A percentile compares a stretch with the other conserved stretches of the same genome.
Conservation (phyloP, 2,329 filamentous ascomycete genomes). For the Fusarium miscanthi region DNA sequence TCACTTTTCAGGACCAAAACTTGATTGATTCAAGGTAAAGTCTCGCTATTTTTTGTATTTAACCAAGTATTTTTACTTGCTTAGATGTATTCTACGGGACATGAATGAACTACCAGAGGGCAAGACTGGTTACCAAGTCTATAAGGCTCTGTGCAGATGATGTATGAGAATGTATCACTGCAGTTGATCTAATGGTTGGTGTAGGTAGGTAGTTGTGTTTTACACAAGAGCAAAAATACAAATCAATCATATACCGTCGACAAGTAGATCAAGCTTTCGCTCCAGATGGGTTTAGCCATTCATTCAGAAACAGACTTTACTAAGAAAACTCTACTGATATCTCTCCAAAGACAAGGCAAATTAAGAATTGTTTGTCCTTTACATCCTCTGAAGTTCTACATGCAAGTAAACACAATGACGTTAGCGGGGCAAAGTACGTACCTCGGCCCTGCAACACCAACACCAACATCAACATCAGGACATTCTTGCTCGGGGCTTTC, state of each 20-base stretch:
- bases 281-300: no score
- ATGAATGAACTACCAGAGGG: no score
- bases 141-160: no score
- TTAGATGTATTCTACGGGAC: no score
- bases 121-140: no score
- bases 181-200: not conserved
- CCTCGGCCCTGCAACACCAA: not conserved
- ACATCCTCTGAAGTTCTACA: not conserved
- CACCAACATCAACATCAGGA: not conserved
- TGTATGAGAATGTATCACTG: not conserved
- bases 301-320: no score
- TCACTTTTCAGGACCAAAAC: not conserved
- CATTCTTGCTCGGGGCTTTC: not conserved
- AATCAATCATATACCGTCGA: no score
- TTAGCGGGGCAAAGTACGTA: slow-evolving; percentile 6
- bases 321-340: no score
- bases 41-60: not conserved
- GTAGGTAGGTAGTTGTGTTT: not conserved
- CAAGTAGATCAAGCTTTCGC: no score
- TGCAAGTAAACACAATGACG: slow-evolving; percentile 1
- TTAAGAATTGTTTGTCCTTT: rapidly evolving
- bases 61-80: no score
- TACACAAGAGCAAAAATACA: no score
- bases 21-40: not conserved
- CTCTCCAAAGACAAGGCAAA: rapidly evolving